Percentiles rank a stretch among this genome's conserved stretches.
Evolutionary conservation across 768 basidiomycete species (phyloP).

Genomic region (Tephrocybe sp.): DNA sequence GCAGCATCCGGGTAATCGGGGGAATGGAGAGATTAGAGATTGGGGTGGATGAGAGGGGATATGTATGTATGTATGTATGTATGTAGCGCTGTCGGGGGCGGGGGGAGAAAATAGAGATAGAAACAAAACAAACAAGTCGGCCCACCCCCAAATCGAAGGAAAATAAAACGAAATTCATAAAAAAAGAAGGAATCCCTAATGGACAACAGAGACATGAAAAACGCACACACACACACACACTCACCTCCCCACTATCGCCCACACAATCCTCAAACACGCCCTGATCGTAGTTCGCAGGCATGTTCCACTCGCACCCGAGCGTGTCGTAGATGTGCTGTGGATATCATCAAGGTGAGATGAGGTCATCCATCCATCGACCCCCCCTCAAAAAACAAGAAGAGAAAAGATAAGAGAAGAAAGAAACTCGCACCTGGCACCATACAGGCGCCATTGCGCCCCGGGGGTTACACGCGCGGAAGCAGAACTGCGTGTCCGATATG

Average conservation of each 20-base stretch:
- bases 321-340: constrained; percentile 53
- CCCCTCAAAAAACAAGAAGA: background rate
- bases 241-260: constrained; percentile 51
- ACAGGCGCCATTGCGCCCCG: constrained; percentile 45
- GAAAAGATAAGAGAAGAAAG: background rate
- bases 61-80: too few relatives aligned
- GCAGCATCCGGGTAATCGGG: too few relatives aligned
- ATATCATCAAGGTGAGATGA: background rate
- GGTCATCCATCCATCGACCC: background rate
- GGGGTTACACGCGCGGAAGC: constrained; percentile 70
- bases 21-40: too few relatives aligned
- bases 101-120: background rate
- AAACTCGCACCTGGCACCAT: constrained; percentile 38
- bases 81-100: too few relatives aligned
- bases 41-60: too few relatives aligned
- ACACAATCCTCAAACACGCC: constrained; percentile 51
- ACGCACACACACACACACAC: background rate
- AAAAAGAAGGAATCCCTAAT: background rate
- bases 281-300: constrained; percentile 48
- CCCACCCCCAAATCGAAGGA: too few relatives aligned
- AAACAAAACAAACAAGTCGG: background rate
- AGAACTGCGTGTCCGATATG: constrained; percentile 59
- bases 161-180: background rate
- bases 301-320: constrained; percentile 63
- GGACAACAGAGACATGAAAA: background rate